Conservation (phyloP, 208 protist genomes). For the Crithidia bombi region DNA sequence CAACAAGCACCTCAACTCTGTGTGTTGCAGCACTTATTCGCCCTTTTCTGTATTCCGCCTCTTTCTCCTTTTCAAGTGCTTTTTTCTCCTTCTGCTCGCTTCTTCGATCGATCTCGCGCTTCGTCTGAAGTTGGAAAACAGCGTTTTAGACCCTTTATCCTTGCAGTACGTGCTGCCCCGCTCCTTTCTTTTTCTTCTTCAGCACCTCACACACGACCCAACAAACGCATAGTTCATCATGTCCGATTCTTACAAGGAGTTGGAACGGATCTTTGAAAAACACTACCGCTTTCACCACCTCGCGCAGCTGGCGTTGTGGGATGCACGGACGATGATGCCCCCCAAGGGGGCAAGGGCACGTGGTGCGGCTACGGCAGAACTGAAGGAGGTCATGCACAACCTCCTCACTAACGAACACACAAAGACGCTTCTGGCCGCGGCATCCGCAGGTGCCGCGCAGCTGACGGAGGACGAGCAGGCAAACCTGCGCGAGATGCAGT, state of each 20-base stretch:
- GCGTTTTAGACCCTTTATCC: not conserved
- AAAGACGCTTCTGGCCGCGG: conserved; percentile 25
- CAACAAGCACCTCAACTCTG: too few relatives aligned
- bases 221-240: not conserved
- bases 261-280: conserved; percentile 47
- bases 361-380: conserved; percentile 39
- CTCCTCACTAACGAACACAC: conserved; percentile 35
- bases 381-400: conserved; percentile 43
- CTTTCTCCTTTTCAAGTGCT: not conserved
- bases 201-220: not conserved
- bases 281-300: conserved; percentile 49
- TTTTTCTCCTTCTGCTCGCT: not conserved
- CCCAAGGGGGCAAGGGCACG: conserved; percentile 38
- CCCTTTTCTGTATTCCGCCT: not conserved
- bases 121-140: conserved; percentile 2
- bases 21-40: too few relatives aligned
- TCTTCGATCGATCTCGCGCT: not conserved
- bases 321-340: conserved; percentile 57
- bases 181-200: conserved; percentile 10
- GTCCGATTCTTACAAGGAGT: conserved; percentile 46
- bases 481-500: conserved; percentile 66
- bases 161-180: not conserved
- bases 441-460: conserved; percentile 8
- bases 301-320: conserved; percentile 46
- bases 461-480: conserved; percentile 41